Base-by-base conservation (phyloP, 1,139 yeast genomes). In the Hyphopichia pseudoburtonii region DNA sequence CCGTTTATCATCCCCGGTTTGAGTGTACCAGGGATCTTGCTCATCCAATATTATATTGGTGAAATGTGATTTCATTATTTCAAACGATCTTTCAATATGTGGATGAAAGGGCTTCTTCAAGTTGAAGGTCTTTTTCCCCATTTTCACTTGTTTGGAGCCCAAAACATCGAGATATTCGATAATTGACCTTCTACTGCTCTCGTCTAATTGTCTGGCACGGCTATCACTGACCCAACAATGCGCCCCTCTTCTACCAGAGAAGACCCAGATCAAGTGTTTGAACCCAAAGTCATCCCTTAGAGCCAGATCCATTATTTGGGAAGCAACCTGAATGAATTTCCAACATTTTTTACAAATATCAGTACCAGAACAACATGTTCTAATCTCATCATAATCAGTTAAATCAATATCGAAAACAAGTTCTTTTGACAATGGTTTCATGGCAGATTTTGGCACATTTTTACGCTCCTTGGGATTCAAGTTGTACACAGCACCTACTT, bases 221-320 rank as follows among this genome's bases (percentile, higher is more conserved):
- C 77, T 64, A 57, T 94, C 98, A 60, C 96, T 86, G 18, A 92
- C 76, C 99, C 99, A 92, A 51, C 97, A 95, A 71, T 92, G 99
- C 18, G 95, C 96, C 60, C 99, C 99, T 75, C 99, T 86, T 70
- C 99, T 83, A 33, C 99, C 99, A 0, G 97, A 88, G 57, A 88
- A 92, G 3, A 92, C 96, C 98, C 98, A 92, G 33, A 92, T 69
- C 55, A 89, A 68, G 57, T 88, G 83, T 39, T 81, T 66, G 60
- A 88, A 90, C 1, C 97, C 97, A 63, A 94, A 92, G 60, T 92
- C 98, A 35, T 88, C 87, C 39, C 78, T 67, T 39, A 92, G 67
- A 0, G 95, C 84, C 1, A 63, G 55, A 41, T 86, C 89, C 42
- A 94, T 66, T 32, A 90, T 79, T 50, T 80, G 75, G 40, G 90